Conservation (phyloP, 352 stramenopile species). For the Phytopythium litorale region DNA sequence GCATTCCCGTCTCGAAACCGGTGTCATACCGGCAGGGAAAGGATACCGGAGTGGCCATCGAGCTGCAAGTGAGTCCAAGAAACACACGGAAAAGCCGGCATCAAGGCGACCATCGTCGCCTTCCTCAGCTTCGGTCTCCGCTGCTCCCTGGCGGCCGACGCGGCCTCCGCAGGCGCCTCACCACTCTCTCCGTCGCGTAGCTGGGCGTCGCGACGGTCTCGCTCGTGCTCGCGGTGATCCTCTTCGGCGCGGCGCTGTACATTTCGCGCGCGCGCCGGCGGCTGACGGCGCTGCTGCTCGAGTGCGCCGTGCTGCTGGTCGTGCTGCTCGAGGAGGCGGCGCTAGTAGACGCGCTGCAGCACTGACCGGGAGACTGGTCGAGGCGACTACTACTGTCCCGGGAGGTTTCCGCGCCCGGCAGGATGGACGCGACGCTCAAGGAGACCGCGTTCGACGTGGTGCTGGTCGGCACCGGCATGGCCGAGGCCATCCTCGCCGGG, state of each 20-base stretch:
- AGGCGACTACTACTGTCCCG: no score
- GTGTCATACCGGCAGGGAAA: no score
- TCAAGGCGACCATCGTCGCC: no score
- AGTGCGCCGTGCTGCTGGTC: slow-evolving; percentile 18
- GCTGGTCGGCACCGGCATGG: slow-evolving; percentile 77
- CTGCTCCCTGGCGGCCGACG: no score
- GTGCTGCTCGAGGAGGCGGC: slow-evolving; percentile 22
- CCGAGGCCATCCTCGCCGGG: slow-evolving; percentile 73
- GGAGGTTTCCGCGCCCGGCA: not conserved
- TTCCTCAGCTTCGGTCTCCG: not conserved
- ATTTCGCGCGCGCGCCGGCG: slow-evolving; percentile 28
- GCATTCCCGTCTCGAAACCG: no score
- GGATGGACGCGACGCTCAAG: slow-evolving; percentile 42
- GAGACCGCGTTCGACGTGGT: slow-evolving; percentile 70
- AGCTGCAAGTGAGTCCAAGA: not conserved
- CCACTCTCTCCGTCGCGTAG: no score
- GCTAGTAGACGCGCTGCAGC: slow-evolving; percentile 9
- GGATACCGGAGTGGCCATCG: no score
- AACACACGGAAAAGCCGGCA: not conserved
- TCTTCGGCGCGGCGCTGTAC: slow-evolving; percentile 23
- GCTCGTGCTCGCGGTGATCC: not conserved
- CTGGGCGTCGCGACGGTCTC: not conserved
- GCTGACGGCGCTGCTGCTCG: slow-evolving; percentile 17
- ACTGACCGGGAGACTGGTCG: slow-evolving; percentile 6
- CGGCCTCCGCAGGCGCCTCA: no score